Evolutionary conservation across 768 basidiomycete genomes (phyloP), one percentile per base, ranked within the genome.

Genomic region (Xerocomus brunneocitrinus): DNA sequence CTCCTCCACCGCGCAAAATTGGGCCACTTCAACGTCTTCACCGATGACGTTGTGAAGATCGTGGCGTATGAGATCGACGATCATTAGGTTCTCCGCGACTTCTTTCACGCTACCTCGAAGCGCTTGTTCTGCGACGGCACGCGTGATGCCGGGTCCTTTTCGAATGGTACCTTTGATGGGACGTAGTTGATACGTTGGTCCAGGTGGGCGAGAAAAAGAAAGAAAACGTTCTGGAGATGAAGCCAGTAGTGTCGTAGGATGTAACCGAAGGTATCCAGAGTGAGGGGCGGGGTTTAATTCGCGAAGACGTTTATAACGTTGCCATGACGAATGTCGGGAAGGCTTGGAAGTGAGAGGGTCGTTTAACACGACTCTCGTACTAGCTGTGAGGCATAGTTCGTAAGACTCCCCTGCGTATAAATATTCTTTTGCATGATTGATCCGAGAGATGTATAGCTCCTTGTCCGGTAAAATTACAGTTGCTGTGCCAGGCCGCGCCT

Each of bases 11-110:
- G 72, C 71, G 67, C 95, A 97, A 62, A 98, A 89, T 58, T 92
- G 85, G 52, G 81, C 85, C 6, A 95, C 91, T 12, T 78, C 67
- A 8, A 98, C 94, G 50, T 87, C 78, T 36, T 89, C 85, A 1
- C 90, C 91, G 19, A 95, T 80, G 50, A 87, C 85, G 30, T 83
- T 83, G 59, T 95, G 84, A 32, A 98, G 74, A 71, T 98, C 95
- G 59, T 97, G 90, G 32, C 93, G 83, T 62, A 95, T 95, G 45
- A 98, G 81, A 67, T 98, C 95, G 25, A 97, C 95, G 57, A 98
- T 97, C 95, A 98, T 98, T 52, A 98, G 71, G 66, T 98, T 98
- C 74, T 98, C 95, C 0, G 94, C 95, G 2, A 95, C 83, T 69
- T 98, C 95, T 67, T 98, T 98, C 40, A 73, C 75, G 67, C 80